These are phyloP conservation scores for Metschnikowia arizonensis DNA, from an alignment of 805 yeast genomes.

Conservation along the genomic window DNA sequence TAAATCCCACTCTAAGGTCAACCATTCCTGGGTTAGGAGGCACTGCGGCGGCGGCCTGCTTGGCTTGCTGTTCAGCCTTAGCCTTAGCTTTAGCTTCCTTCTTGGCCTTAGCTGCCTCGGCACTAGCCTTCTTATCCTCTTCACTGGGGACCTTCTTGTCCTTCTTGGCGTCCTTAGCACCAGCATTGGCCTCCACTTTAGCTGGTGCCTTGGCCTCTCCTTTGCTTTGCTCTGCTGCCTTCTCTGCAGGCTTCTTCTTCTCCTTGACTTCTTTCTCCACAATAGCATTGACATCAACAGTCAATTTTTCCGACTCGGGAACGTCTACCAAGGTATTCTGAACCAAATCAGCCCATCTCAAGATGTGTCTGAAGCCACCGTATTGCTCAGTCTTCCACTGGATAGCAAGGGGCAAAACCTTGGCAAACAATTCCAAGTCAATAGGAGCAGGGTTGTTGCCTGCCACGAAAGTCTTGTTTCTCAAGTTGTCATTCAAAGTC, in stretches of 20 bases:
- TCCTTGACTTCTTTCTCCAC: constrained; percentile 74
- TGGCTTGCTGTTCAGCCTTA: constrained; percentile 47
- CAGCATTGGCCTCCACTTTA: constrained; percentile 10
- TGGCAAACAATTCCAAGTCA: constrained; percentile 69
- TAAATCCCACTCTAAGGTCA: constrained; percentile 93
- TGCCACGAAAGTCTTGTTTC: constrained; percentile 64
- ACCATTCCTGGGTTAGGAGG: constrained; percentile 80
- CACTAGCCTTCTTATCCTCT: constrained; percentile 41
- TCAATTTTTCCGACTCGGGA: constrained; percentile 49
- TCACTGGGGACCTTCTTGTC: constrained; percentile 25
- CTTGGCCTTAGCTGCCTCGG: constrained; percentile 62
- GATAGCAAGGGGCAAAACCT: constrained; percentile 57
- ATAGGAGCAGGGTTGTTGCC: constrained; percentile 63
- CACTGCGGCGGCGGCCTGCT: constrained; percentile 49
- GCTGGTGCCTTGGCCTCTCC: constrained; percentile 5
- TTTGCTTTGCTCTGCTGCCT: constrained; percentile 35
- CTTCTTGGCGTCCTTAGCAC: constrained; percentile 9
- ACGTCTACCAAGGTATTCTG: constrained; percentile 64
- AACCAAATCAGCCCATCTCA: constrained; percentile 89
- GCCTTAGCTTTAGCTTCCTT: constrained; percentile 61
- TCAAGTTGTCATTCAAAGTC: constrained; percentile 64
- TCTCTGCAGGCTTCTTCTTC: constrained; percentile 46
- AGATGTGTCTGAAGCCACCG: constrained; percentile 70
- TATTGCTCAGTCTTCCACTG: constrained; percentile 55
- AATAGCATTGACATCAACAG: constrained; percentile 54